Evolutionary conservation across 352 stramenopile genomes (phyloP).

Genomic region (Blastocystis sp.): DNA sequence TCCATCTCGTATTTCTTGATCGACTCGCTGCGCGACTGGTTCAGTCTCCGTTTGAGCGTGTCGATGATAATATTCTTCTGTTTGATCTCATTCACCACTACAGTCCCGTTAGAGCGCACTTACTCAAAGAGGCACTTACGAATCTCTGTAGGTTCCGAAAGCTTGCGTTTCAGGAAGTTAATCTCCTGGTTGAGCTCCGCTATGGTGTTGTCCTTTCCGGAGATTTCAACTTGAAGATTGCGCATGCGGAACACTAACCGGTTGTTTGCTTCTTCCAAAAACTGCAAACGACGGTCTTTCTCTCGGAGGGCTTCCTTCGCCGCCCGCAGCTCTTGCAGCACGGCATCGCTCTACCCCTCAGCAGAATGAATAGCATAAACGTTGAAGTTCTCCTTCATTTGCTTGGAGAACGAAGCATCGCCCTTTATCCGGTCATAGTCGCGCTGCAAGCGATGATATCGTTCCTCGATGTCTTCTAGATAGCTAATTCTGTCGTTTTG

Average conservation of each 20-base stretch:
- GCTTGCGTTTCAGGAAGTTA: constrained; percentile 61
- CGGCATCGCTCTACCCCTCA: background rate
- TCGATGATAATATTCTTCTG: constrained; percentile 70
- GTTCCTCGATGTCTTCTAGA: background rate
- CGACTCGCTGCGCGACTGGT: constrained; percentile 3
- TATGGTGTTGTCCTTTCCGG: constrained; percentile 58
- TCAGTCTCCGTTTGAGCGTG: constrained; percentile 15
- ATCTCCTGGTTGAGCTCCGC: constrained; percentile 65
- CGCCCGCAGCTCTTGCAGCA: constrained; percentile 35
- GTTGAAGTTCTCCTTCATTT: background rate
- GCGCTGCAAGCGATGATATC: background rate
- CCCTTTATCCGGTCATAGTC: constrained; percentile 30
- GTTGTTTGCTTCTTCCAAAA: constrained; percentile 65
- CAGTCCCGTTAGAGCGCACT: background rate
- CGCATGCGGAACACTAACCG: constrained; percentile 63
- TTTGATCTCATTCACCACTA: constrained; percentile 70
- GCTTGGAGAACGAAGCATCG: background rate
- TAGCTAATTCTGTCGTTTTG: background rate
- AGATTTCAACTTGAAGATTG: constrained; percentile 60
- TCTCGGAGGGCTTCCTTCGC: constrained; percentile 36
- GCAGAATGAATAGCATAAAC: background rate
- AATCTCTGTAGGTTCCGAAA: constrained; percentile 56
- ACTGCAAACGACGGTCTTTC: constrained; percentile 54
- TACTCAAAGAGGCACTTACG: background rate
- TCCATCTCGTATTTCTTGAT: constrained; percentile 14